Evolutionary conservation across 2,329 filamentous ascomycete genomes (phyloP), one percentile per base, ranked within the genome.

Genomic region (Colletotrichum sp.): DNA sequence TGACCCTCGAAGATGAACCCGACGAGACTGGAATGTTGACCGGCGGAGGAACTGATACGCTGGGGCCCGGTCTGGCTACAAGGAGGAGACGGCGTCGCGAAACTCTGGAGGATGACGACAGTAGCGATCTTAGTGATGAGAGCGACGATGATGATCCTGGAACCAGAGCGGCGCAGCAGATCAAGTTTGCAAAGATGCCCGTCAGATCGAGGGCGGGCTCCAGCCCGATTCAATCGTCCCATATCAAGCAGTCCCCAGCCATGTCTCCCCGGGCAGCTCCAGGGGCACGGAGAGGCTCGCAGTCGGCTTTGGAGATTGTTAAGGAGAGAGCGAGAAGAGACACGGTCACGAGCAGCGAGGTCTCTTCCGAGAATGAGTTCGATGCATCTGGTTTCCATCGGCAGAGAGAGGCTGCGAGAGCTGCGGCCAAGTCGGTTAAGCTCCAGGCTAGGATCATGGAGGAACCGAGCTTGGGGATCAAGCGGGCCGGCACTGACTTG

Each of bases 121-220:
- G 95, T 84, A 96, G 94, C 81, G 95, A 96, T 80, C 86, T 96
- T 70, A 96, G 93, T 82, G 95, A 97, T 80, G 94, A 96, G 79
- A 96, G 94, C 80, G 95, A 97, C 67, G 93, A 95, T 72, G 90
- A 92, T 77, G 93, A 95, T 71, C 88, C 89, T 1, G 91, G 93
- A 69, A 88, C 90, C 77, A 85, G 94, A 70, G 94, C 95, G 60
- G 94, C 94, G 4, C 95, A 98, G 82, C 95, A 98, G 83, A 98
- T 99, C 83, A 96, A 96, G 82, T 99, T 99, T 84, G 93, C 94
- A 65, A 99, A 99, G 85, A 96, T 98, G 95, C 96, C 97, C 2
- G 90, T 98, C 59, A 92, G 96, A 34, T 93, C 92, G 79, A 93
- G 96, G 72, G 95, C 96, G 30, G 96, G 95, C 13, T 98, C 96